phyloP scores from a whole-genome alignment of 108 stramenopile species.

The Cyclostephanos tholiformis region DNA sequence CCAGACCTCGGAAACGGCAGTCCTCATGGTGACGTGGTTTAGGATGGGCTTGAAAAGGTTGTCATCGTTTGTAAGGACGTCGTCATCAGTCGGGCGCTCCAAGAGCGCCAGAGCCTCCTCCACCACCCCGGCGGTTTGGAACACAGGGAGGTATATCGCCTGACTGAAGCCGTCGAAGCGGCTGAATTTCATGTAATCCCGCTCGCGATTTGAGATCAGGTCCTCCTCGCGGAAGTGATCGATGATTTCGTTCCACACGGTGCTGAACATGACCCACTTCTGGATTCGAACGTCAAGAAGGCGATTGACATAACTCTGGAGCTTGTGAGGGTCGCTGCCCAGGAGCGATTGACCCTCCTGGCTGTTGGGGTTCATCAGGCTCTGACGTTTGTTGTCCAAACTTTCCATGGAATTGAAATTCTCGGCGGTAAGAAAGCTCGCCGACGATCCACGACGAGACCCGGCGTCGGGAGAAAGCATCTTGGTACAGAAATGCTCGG shows the following conservation, averaged over 20 bases:
- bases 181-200: conserved; percentile 93
- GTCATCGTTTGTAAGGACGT: conserved; percentile 68
- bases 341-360: conserved; percentile 72
- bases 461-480: conserved; percentile 92
- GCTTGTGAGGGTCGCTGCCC: conserved; percentile 71
- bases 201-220: conserved; percentile 91
- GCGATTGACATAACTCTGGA: conserved; percentile 88
- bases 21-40: conserved; percentile 86
- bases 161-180: conserved; percentile 93
- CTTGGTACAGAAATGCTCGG: conserved; percentile 88
- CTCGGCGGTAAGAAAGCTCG: conserved; percentile 64
- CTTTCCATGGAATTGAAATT: conserved; percentile 43
- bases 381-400: conserved; percentile 41
- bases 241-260: conserved; percentile 97
- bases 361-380: conserved; percentile 49
- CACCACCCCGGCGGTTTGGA: conserved; percentile 96
- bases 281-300: conserved; percentile 93
- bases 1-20: conserved; percentile 96
- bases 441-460: conserved; percentile 82
- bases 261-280: conserved; percentile 97
- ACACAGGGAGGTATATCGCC: conserved; percentile 96
- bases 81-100: conserved; percentile 74
- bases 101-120: conserved; percentile 87
- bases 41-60: conserved; percentile 83
- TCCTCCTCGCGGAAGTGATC: conserved; percentile 92